Evolutionary conservation across 2,329 filamentous ascomycete genomes (phyloP).

Genomic region (Neonectria faginata): DNA sequence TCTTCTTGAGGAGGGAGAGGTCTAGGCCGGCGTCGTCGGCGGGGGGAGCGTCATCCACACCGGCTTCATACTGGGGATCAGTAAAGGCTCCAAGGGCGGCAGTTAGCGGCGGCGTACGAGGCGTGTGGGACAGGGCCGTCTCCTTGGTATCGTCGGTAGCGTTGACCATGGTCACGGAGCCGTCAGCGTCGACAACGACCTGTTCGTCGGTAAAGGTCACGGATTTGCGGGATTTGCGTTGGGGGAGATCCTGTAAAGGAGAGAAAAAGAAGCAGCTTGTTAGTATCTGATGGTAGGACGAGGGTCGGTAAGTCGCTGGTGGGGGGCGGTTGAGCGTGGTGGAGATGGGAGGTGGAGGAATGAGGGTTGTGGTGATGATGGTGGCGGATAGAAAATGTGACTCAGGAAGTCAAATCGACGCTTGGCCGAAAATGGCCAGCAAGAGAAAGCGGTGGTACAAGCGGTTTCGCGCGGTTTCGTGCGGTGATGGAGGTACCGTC

Average conservation of each 20-base stretch:
- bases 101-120: conserved; percentile 72
- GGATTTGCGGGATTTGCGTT: conserved; percentile 87
- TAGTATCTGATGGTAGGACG: conserved; percentile 26
- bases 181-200: conserved; percentile 89
- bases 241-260: conserved; percentile 48
- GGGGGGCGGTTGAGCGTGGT: conserved; percentile 21
- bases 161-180: conserved; percentile 82
- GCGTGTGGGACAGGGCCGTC: conserved; percentile 82
- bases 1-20: conserved; percentile 84
- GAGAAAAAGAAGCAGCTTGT: conserved; percentile 33
- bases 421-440: conserved; percentile 25
- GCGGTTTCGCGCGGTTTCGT: conserved; percentile 25
- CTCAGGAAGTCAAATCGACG: conserved; percentile 42
- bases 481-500: not conserved
- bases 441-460: conserved; percentile 40
- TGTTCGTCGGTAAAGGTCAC: conserved; percentile 93
- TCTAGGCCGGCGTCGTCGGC: conserved; percentile 66
- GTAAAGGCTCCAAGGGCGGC: conserved; percentile 67
- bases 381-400: conserved; percentile 47
- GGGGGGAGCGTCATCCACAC: conserved; percentile 58
- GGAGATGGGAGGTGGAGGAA: conserved; percentile 25
- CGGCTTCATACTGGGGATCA: conserved; percentile 59
- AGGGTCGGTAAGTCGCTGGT: conserved; percentile 10
- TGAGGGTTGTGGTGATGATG: conserved; percentile 33
- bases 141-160: conserved; percentile 80